Evolutionary conservation across 805 yeast species (phyloP).

Genomic region (Kodamaea nitidulidarum): DNA sequence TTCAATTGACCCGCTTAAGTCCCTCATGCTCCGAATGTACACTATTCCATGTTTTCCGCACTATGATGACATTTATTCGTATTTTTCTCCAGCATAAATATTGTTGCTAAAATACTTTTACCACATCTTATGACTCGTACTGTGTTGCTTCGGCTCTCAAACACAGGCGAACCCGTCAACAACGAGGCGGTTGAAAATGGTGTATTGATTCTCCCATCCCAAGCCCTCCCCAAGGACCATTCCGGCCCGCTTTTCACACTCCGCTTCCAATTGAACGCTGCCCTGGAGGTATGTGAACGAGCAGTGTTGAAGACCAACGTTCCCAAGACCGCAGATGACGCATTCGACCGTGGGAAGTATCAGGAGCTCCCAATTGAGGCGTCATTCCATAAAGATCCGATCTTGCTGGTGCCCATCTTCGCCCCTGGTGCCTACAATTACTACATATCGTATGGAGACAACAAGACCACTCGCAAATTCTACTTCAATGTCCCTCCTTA

Average conservation of each 20-base stretch:
- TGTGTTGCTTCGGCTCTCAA: conserved; percentile 38
- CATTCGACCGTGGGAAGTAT: conserved; percentile 57
- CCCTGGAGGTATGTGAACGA: conserved; percentile 64
- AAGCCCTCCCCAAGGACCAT: conserved; percentile 31
- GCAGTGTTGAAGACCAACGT: conserved; percentile 74
- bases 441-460: conserved; percentile 54
- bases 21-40: too few relatives aligned
- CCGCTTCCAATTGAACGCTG: conserved; percentile 66
- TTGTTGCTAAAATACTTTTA: background rate
- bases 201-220: conserved; percentile 48
- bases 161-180: conserved; percentile 45
- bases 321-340: conserved; percentile 42
- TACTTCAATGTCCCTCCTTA: conserved; percentile 82
- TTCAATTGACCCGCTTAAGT: too few relatives aligned
- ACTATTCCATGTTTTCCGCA: too few relatives aligned
- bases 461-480: conserved; percentile 52
- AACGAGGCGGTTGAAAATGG: conserved; percentile 38
- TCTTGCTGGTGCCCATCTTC: conserved; percentile 57
- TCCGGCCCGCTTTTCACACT: conserved; percentile 46
- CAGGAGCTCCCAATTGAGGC: conserved; percentile 47
- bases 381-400: conserved; percentile 62
- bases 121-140: conserved; percentile 6
- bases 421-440: conserved; percentile 79
- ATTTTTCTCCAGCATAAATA: background rate
- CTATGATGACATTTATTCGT: too few relatives aligned